phyloP scores from a whole-genome alignment of 2,329 filamentous ascomycete genomes.

The Clonostachys sp. region DNA sequence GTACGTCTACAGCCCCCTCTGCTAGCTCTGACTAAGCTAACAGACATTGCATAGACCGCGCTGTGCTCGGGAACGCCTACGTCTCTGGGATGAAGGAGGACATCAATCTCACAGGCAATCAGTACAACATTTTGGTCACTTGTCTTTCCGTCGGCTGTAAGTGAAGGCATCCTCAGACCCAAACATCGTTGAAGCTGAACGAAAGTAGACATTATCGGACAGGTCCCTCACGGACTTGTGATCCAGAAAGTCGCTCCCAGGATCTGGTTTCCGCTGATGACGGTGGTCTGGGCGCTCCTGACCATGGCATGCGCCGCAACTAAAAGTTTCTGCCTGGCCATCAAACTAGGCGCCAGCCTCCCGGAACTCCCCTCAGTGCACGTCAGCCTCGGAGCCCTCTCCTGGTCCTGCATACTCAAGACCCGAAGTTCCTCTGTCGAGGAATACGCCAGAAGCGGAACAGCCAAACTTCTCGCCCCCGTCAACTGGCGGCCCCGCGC shows the following conservation, averaged over 20 bases:
- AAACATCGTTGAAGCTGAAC: neutral
- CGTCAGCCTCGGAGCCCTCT: too few relatives aligned
- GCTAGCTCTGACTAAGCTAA: too few relatives aligned
- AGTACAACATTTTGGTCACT: conserved; percentile 18
- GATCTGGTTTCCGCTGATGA: conserved; percentile 54
- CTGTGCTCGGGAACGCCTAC: conserved; percentile 29
- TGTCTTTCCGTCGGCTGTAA: conserved; percentile 15
- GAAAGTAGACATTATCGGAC: conserved; percentile 24
- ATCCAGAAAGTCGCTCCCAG: conserved; percentile 56
- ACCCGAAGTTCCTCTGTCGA: too few relatives aligned
- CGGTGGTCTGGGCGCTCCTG: conserved; percentile 53
- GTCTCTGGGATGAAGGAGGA: conserved; percentile 38
- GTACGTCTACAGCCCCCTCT: conserved; percentile 7
- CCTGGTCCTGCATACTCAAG: too few relatives aligned
- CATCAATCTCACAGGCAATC: conserved; percentile 31
- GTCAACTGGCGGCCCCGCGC: too few relatives aligned
- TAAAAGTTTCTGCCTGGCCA: conserved; percentile 5
- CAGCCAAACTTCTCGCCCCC: too few relatives aligned
- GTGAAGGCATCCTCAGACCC: neutral
- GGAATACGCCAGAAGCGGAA: too few relatives aligned
- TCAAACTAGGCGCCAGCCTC: too few relatives aligned
- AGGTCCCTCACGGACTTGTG: conserved; percentile 52
- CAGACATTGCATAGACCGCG: conserved; percentile 4
- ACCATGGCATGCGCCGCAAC: conserved; percentile 28
- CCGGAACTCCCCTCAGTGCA: too few relatives aligned